Evolutionary conservation across 192 early-diverging fungal species (phyloP), one percentile per base, ranked within the genome.

Genomic region (Coemansia sp.): DNA sequence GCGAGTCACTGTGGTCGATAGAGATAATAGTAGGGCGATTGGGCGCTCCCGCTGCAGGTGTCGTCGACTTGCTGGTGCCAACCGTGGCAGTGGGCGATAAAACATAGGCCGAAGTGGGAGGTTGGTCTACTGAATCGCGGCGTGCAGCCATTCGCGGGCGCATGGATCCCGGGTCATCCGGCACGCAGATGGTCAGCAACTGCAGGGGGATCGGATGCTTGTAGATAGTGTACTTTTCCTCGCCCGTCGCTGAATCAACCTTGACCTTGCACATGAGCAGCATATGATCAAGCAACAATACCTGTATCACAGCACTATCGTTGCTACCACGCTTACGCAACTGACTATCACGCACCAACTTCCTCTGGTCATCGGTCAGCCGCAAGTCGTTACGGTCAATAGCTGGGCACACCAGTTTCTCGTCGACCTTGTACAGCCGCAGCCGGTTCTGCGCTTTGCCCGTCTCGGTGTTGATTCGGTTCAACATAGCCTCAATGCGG

Each of bases 221-320:
- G 68, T 74, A 84, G 17, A 72, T 79, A 17, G 73, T 73, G 72
- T 82, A 85, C 46, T 79, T 71, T 33, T 78, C 88, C 62, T 87
- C 85, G 42, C 88, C 89, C 4, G 81, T 76, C 41, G 86, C 80
- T 63, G 84, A 77, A 40, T 86, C 82, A 16, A 75, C 80, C 73
- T 90, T 93, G 61, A 80, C 76, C 66, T 89, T 92, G 63, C 89
- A 88, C 70, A 93, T 84, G 33, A 94, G 74, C n/a, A 94, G 69
- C 67, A 88, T 87, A 81, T 98, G 92, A 73, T 99, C 97, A 39
- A 99, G 89, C 45, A 98, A 70, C 68, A 92, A 91, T 27, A 97
- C 87, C 46, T 87, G 84, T 29, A 96, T 67, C 36, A 91, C 91
- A 2, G 88, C 77, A 17, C 87, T 87, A 57, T 89, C 89, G 33